Evolutionary conservation across 345 rosid species (phyloP).

Genomic region (Brassica carinata): DNA sequence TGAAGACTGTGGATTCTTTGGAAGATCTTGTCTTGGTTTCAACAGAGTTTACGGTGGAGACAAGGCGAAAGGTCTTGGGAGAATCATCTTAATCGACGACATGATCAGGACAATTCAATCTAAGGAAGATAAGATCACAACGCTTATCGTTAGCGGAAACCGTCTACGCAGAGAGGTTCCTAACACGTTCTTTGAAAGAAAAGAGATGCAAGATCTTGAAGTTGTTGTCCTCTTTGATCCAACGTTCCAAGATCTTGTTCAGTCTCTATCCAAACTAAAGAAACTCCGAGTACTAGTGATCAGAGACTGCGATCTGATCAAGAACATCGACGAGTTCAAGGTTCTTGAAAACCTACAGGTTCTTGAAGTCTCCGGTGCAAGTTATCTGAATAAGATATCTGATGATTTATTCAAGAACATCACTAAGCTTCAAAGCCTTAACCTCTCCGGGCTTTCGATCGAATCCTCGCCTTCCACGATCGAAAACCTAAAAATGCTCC

Average conservation of each 20-base stretch:
- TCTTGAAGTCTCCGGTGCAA: constrained; percentile 63
- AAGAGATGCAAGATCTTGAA: constrained; percentile 41
- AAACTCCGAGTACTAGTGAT: constrained; percentile 52
- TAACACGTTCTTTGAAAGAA: constrained; percentile 33
- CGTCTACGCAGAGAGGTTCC: constrained; percentile 39
- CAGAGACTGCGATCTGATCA: constrained; percentile 48
- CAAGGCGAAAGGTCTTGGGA: constrained; percentile 42
- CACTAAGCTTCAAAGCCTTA: constrained; percentile 48
- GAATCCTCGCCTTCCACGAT: constrained; percentile 35
- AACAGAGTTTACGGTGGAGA: constrained; percentile 33
- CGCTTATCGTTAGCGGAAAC: constrained; percentile 50
- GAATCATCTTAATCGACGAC: constrained; percentile 46
- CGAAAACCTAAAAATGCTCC: constrained; percentile 38
- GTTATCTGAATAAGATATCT: constrained; percentile 27
- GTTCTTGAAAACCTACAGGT: constrained; percentile 35
- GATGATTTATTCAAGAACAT: constrained; percentile 38
- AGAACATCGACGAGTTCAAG: constrained; percentile 15
- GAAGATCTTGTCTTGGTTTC: constrained; percentile 48
- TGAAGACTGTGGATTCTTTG: constrained; percentile 39
- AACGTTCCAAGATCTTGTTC: constrained; percentile 28
- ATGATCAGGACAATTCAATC: constrained; percentile 48
- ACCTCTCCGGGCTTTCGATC: constrained; percentile 47
- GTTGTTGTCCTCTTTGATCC: constrained; percentile 51
- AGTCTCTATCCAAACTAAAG: constrained; percentile 8
- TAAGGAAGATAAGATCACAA: constrained; percentile 16